These are phyloP conservation scores for Echium plantagineum DNA, from an alignment of 257 asterid species.

Conservation along the genomic window DNA sequence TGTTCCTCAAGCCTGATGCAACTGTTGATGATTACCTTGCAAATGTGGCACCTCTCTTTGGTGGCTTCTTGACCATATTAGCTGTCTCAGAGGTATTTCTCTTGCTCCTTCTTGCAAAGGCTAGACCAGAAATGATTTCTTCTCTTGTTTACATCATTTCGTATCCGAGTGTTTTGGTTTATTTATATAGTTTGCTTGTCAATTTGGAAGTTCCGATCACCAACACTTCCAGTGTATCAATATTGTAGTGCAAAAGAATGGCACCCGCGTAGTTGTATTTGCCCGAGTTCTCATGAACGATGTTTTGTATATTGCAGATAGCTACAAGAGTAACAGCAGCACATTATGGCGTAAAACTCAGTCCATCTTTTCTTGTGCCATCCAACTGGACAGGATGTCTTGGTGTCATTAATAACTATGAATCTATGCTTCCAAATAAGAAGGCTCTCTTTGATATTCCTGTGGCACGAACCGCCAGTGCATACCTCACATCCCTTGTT, in stretches of 20 bases:
- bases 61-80: slow-evolving; percentile 82
- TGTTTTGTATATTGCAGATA: slow-evolving; percentile 29
- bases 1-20: slow-evolving; percentile 75
- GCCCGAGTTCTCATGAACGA: background rate
- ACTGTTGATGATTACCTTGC: slow-evolving; percentile 59
- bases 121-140: no score
- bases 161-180: no score
- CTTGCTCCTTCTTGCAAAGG: slow-evolving; percentile 1
- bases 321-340: slow-evolving; percentile 71
- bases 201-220: no score
- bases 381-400: slow-evolving; percentile 91
- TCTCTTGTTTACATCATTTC: background rate
- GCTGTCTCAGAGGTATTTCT: slow-evolving; percentile 79
- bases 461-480: slow-evolving; percentile 79
- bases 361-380: slow-evolving; percentile 94
- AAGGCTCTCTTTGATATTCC: slow-evolving; percentile 85
- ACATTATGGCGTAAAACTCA: slow-evolving; percentile 69
- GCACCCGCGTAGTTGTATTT: no score
- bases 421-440: slow-evolving; percentile 70
- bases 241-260: no score
- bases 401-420: slow-evolving; percentile 81
- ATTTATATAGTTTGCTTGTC: no score
- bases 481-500: slow-evolving; percentile 59
- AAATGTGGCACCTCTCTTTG: slow-evolving; percentile 66
- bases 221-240: no score